Evolutionary conservation across 108 stramenopile species (phyloP), one percentile per base, ranked within the genome.

Genomic region (Epithemia pelagica): DNA sequence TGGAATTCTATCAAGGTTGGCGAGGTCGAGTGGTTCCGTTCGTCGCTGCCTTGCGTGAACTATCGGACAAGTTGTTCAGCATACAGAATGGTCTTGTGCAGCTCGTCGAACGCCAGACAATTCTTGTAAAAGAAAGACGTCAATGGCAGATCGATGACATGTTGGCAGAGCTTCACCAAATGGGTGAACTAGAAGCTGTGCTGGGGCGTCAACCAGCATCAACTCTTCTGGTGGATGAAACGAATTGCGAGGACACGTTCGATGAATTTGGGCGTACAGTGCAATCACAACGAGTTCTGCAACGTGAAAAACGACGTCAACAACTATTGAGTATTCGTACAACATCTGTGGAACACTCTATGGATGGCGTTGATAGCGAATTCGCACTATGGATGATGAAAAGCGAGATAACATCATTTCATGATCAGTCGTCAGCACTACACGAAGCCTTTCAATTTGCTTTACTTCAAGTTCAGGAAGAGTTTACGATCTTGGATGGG

Each of bases 201-300:
- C 25, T 86, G 52, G 82, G 81, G 53, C 64, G 83, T 59, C 71
- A 76, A 32, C 76, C 78, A 2, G 37, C 5, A 5, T 15, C 37
- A 10, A 15, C 10, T 15, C 15, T 46, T 5, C 15, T 46, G 37
- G 37, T 46, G 10, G 15, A 46, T 46, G 37, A 46, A 15, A 46
- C 37, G 10, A 57, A 57, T 0, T 3, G 15, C 0, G 30, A 28
- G 15, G 52, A 65, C 18, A 69, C 59, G 21, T 68, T 82, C 54
- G 91, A 92, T 83, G 91, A 92, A 65, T 92, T 92, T 79, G 91
- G 91, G 31, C 72, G 91, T 31, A 82, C 86, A 79, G 56, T 92
- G 28, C 65, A 80, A 22, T 84, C 90, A 24, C 80, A 76, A 63
- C 71, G 76, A 24, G 54, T 71, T 15, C 75, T 87, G 7, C 76